A percentile compares a stretch with the other conserved stretches of the same genome.
These are phyloP conservation scores for Schwanniomyces polymorphus DNA, from an alignment of 805 yeast genomes.

Conservation along the genomic window DNA sequence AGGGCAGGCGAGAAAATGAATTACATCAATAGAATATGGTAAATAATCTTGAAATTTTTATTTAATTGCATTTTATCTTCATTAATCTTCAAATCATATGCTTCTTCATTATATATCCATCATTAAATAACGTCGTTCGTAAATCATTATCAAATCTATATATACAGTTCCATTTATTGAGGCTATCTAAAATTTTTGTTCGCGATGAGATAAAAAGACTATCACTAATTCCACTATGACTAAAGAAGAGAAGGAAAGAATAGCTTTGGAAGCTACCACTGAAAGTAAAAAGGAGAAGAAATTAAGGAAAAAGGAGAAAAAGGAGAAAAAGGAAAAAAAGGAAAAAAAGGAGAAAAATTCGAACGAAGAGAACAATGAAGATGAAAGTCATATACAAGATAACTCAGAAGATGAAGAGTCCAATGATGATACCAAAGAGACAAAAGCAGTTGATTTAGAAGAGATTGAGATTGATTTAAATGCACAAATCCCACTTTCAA, in stretches of 20 bases:
- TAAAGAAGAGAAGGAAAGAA: not conserved
- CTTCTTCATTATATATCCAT: no score
- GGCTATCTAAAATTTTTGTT: not conserved
- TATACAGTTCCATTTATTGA: not conserved
- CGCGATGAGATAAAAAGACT: not conserved
- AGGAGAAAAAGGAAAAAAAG: slow-evolving; percentile 21
- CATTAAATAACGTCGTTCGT: not conserved
- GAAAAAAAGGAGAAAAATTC: slow-evolving; percentile 7
- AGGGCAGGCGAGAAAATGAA: not conserved
- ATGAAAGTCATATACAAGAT: slow-evolving; percentile 1
- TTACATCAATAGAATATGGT: slow-evolving; percentile 12
- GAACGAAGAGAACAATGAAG: slow-evolving; percentile 4
- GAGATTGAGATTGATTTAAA: slow-evolving; percentile 69
- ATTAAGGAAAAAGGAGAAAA: slow-evolving; percentile 8
- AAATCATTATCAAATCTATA: not conserved
- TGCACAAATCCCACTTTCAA: slow-evolving; percentile 81
- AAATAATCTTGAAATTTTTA: not conserved
- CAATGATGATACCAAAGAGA: slow-evolving; percentile 25
- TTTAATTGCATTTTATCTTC: no score
- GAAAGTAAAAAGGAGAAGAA: not conserved
- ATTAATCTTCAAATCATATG: no score
- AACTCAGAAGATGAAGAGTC: slow-evolving; percentile 1
- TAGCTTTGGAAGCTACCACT: not conserved
- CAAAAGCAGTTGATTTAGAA: slow-evolving; percentile 55
- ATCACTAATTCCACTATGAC: not conserved